Base-by-base conservation (phyloP, 768 basidiomycete genomes). In the Russula brevipes region DNA sequence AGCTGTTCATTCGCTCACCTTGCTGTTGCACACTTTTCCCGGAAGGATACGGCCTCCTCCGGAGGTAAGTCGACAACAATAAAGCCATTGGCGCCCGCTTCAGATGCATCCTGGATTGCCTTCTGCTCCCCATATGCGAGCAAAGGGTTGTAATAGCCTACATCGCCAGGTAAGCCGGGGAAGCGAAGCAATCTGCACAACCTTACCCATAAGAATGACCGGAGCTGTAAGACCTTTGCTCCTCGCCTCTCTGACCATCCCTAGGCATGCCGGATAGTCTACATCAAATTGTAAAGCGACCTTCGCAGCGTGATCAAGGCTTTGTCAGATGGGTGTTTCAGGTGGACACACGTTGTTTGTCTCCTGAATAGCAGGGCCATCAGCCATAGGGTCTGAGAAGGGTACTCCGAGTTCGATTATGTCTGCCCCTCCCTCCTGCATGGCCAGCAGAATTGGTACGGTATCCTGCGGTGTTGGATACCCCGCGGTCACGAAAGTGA, bases 31-130 rank as follows among this genome's bases (percentile, higher is more conserved):
- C 97, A 98, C 72, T 95, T 92, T 69, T 88, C 83, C 44, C 95
- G 84, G 81, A 99, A 98, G 31, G 81, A 76, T 66, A 95, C 77
- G 36, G 97, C 95, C 74, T 99, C 97, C 76, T 98, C 95, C 14
- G 97, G 97, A 39, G 97, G 97, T 35, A 98, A 85, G 73, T 99
- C 97, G 31, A 98, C 95, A 77, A 99, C 85, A 68, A 98, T 95
- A 72, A 94, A 99, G 1, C 97, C 97, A 73, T 96, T 98, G 0
- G 93, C 97, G 16, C 96, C 96, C 17, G 93, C 94, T 61, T 87
- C 86, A 51, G 77, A 81, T 2, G 94, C 95, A 72, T 97, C 95
- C 58, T 86, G 84, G 31, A 98, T 94, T 5, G 96, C 89, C 73
- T 85, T 89, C 64, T 96, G 91, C 76, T 99, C 97, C 3, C 94